Percentiles rank a stretch among this genome's conserved stretches.
Conservation (phyloP, 2,329 filamentous ascomycete species). For the Aspergillus niger region DNA sequence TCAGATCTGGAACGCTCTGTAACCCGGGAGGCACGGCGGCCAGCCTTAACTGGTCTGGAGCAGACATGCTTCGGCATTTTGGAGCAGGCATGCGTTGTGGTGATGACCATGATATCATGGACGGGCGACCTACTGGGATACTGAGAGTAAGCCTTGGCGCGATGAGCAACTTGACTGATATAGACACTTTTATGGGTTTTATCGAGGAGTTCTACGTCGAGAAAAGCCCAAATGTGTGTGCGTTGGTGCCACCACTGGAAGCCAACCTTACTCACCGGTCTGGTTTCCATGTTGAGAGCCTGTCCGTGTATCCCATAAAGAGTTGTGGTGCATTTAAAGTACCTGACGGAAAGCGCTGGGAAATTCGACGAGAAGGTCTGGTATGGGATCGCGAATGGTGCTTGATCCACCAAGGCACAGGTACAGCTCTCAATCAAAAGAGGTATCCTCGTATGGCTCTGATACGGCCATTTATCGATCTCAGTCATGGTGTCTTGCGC, state of each 20-base stretch:
- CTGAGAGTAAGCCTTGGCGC: conserved; percentile 84
- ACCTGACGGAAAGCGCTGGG: conserved; percentile 67
- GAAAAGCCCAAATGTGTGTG: conserved; percentile 24
- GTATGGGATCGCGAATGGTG: conserved; percentile 98
- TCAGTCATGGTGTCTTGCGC: conserved; percentile 65
- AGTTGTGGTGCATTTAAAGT: conserved; percentile 82
- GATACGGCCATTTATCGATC: conserved; percentile 72
- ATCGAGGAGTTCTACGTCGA: conserved; percentile 68
- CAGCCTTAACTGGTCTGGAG: conserved; percentile 70
- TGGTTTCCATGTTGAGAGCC: conserved; percentile 59
- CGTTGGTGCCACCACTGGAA: conserved; percentile 20
- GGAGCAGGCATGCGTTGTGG: conserved; percentile 83
- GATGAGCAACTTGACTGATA: conserved; percentile 79
- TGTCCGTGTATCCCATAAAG: conserved; percentile 88
- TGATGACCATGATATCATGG: conserved; percentile 75
- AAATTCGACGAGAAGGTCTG: conserved; percentile 76
- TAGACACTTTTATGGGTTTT: conserved; percentile 71
- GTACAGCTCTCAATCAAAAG: conserved; percentile 85
- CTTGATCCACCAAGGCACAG: conserved; percentile 81
- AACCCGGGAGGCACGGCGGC: conserved; percentile 84
- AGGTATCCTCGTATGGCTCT: conserved; percentile 84
- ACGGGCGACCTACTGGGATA: conserved; percentile 83
- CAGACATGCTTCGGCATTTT: conserved; percentile 84
- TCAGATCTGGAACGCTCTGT: conserved; percentile 86
- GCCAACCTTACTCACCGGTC: conserved; percentile 15